phyloP scores from a whole-genome alignment of 176 grass and related monocot species.

The bread wheat (Triticum aestivum) region IWGSC_CS_RefSeq_v2.1 NC_057797.1:373765654-373766153 shows the following conservation, averaged over 20 bases:
- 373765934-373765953: background rate
- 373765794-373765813: background rate
- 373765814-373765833: background rate
- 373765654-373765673: conserved; percentile 44
- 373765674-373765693: conserved; percentile 47
- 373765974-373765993: conserved; percentile 20
- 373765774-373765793: background rate
- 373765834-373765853: background rate
- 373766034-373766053: conserved; percentile 23
- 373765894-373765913: background rate
- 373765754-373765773: background rate
- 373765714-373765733: conserved; percentile 41
- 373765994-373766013: background rate
- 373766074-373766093: conserved; percentile 1
- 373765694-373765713: conserved; percentile 37
- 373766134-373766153: conserved; percentile 92
- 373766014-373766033: conserved; percentile 21
- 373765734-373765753: conserved; percentile 5
- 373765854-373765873: background rate
- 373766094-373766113: conserved; percentile 23
- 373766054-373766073: background rate
- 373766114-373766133: conserved; percentile 51
- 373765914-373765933: background rate
- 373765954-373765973: background rate
- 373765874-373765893: background rate